Base-by-base conservation (phyloP, 179 eudicot genomes). In the Heliamphora pulchella region DNA sequence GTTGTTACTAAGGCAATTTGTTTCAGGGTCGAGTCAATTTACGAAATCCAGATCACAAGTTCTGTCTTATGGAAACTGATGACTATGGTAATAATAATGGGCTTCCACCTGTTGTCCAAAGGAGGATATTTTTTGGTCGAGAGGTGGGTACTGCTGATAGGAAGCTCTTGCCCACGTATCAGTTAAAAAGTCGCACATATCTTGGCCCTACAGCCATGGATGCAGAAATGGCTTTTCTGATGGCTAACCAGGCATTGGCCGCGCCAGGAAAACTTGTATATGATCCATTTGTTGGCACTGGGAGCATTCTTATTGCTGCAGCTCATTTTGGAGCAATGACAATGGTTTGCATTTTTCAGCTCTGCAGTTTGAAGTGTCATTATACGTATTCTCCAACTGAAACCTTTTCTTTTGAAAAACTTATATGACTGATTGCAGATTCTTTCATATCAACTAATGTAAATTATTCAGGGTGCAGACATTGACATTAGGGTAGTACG, bases 191-290 rank as follows among this genome's bases (percentile, higher is more conserved):
- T 79, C 96, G 98, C 67, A 90, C 78, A 22, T 96, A 96, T 89
- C 90, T 96, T 54, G 99, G 99, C 43, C 99, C 99, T 43, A 96
- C 99, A 39, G 97, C 99, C 54, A 96, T 96, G 99, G 99, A 96
- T 86, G 98, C 98, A 41, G 99, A 96, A 88, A 88, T 96, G 91
- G 98, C 99, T 61, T 94, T 96, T 83, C 79, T 96, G 82, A 96
- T 96, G 99, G 96, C 99, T 79, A 96, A 96, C 75, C 99, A 94
- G 82, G 99, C 97, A 55, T 90, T 91, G 73, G 97, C 88, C 80
- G 82, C 89, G 77, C 87, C 94, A 22, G 99, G 98, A 65, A 96
- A 92, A 86, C 90, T 96, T 78, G 92, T 94, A 4, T 94, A 86
- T 86, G 99, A 96, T 81, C 98, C 99, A 73, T 96, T 96, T 91